Conservation (phyloP, 106 monocot species). For the Allium fistulosum region DNA sequence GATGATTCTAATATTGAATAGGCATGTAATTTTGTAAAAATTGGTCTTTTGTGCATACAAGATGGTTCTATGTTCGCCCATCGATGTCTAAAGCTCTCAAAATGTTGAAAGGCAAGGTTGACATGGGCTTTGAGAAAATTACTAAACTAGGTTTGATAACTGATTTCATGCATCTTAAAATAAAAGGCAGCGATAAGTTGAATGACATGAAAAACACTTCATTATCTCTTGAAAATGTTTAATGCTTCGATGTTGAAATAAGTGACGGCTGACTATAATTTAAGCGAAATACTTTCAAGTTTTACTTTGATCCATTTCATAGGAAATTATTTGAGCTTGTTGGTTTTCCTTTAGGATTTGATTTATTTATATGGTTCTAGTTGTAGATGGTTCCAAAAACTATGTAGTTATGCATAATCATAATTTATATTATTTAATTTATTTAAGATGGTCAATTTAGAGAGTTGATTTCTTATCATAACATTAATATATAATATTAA, state of each 20-base stretch:
- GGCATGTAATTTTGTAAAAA: slow-evolving; percentile 44
- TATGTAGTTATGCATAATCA: too few relatives aligned
- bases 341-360: neutral
- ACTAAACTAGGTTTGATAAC: slow-evolving; percentile 51
- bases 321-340: neutral
- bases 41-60: slow-evolving; percentile 59
- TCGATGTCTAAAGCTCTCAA: slow-evolving; percentile 40
- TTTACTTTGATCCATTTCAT: neutral
- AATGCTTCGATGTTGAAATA: slow-evolving; percentile 25
- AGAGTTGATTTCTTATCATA: too few relatives aligned
- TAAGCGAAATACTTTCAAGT: too few relatives aligned
- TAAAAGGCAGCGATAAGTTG: slow-evolving; percentile 20
- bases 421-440: too few relatives aligned
- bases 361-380: neutral
- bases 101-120: slow-evolving; percentile 39
- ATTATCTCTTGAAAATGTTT: slow-evolving; percentile 14
- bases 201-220: slow-evolving; percentile 6
- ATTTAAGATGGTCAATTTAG: too few relatives aligned
- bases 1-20: slow-evolving; percentile 46
- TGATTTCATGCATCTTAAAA: slow-evolving; percentile 59
- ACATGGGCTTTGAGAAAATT: slow-evolving; percentile 15
- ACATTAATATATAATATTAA: too few relatives aligned
- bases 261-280: slow-evolving; percentile 18
- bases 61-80: slow-evolving; percentile 48
- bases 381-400: too few relatives aligned